phyloP scores from a whole-genome alignment of 768 basidiomycete genomes.

The Cubamyces sp. region DNA sequence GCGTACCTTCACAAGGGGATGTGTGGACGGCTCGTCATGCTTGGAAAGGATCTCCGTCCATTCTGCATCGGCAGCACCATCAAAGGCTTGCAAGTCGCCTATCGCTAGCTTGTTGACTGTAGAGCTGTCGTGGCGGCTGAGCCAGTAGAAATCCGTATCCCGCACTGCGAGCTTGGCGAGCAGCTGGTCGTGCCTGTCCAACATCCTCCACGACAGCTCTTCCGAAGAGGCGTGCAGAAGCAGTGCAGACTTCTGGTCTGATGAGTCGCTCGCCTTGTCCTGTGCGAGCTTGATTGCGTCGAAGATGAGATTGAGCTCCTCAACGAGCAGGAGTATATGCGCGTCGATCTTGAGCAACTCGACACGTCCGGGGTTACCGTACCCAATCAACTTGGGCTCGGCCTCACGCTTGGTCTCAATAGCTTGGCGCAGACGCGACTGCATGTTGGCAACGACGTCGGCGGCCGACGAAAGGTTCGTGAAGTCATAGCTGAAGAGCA shows the following conservation, averaged over 20 bases:
- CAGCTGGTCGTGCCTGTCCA: conserved; percentile 70
- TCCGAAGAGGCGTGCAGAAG: conserved; percentile 80
- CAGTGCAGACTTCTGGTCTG: conserved; percentile 79
- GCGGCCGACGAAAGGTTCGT: conserved; percentile 75
- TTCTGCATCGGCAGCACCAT: conserved; percentile 77
- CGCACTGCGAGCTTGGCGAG: conserved; percentile 87
- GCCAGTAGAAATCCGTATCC: conserved; percentile 78
- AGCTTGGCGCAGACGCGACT: conserved; percentile 68
- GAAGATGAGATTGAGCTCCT: conserved; percentile 83
- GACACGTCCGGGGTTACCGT: conserved; percentile 49
- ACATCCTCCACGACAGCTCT: conserved; percentile 92
- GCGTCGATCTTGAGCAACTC: conserved; percentile 71
- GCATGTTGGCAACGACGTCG: conserved; percentile 69
- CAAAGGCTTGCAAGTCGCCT: conserved; percentile 81
- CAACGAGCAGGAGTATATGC: conserved; percentile 70
- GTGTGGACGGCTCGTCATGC: conserved; percentile 67
- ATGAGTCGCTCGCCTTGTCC: conserved; percentile 66
- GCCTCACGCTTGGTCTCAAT: conserved; percentile 54
- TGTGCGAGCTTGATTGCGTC: conserved; percentile 86
- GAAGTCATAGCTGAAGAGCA: conserved; percentile 89
- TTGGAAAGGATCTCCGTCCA: conserved; percentile 91
- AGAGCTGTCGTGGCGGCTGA: conserved; percentile 86
- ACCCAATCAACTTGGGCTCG: conserved; percentile 42
- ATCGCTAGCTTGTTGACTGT: conserved; percentile 77
- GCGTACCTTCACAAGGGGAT: conserved; percentile 72